A percentile compares a stretch with the other conserved stretches of the same genome.
phyloP scores from a whole-genome alignment of 352 stramenopile genomes.

The Phytophthora sansomeana region DNA sequence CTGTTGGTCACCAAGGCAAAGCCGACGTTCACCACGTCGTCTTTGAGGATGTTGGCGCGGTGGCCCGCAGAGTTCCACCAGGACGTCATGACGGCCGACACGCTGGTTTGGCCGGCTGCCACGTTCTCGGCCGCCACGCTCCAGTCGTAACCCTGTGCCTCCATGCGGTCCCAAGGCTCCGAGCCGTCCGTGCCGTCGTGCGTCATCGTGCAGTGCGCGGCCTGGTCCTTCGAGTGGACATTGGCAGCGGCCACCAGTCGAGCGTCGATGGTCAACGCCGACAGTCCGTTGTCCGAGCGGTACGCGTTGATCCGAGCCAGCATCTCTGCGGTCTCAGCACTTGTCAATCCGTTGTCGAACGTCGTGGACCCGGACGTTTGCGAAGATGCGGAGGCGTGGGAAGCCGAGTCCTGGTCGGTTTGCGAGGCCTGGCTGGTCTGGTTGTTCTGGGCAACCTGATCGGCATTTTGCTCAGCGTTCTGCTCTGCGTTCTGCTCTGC shows the following conservation, averaged over 20 bases:
- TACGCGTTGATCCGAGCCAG: constrained; percentile 61
- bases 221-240: constrained; percentile 55
- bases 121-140: constrained; percentile 56
- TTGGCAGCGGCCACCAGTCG: constrained; percentile 47
- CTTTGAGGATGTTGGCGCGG: constrained; percentile 60
- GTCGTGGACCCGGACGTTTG: constrained; percentile 22
- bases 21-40: constrained; percentile 43
- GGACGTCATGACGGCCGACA: constrained; percentile 52
- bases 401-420: constrained; percentile 8
- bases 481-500: constrained; percentile 18
- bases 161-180: constrained; percentile 47
- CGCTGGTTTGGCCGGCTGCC: constrained; percentile 48
- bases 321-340: constrained; percentile 49
- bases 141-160: constrained; percentile 50
- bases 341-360: constrained; percentile 48
- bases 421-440: neutral
- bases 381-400: neutral
- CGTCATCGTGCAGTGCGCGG: constrained; percentile 49
- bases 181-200: constrained; percentile 54
- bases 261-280: constrained; percentile 48
- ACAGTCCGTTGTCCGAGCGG: constrained; percentile 44
- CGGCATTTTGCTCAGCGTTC: constrained; percentile 1
- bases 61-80: constrained; percentile 67
- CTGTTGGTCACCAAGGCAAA: constrained; percentile 40
- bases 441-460: constrained; percentile 9